These are phyloP conservation scores for Sanguinoderma infundibulare DNA, from an alignment of 1,284 basidiomycete species.

Conservation along the genomic window DNA sequence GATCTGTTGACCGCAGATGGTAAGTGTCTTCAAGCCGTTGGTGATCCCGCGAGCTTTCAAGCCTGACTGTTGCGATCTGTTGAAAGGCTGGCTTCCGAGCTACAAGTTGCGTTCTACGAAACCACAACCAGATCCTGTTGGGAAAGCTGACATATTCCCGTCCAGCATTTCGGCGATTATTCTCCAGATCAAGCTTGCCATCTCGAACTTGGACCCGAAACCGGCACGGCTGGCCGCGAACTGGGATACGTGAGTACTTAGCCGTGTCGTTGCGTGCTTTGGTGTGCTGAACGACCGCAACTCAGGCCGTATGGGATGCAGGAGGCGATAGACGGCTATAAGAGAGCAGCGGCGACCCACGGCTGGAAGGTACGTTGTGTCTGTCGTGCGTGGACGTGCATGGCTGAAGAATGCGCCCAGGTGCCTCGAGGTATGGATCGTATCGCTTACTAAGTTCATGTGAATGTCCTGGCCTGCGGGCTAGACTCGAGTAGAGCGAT, in stretches of 20 bases:
- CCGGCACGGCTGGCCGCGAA: conserved; percentile 56
- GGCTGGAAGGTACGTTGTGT: conserved; percentile 53
- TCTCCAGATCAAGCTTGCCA: conserved; percentile 65
- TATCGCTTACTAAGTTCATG: conserved; percentile 3
- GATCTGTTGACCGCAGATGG: conserved; percentile 66
- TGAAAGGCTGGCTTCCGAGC: conserved; percentile 66
- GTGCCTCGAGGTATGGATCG: conserved; percentile 22
- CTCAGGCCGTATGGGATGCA: conserved; percentile 49
- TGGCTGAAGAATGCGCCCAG: background rate
- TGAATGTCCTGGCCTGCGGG: background rate
- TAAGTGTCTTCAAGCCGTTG: conserved; percentile 29
- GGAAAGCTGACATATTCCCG: conserved; percentile 6
- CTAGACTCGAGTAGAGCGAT: background rate
- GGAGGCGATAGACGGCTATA: conserved; percentile 61
- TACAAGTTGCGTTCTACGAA: conserved; percentile 48
- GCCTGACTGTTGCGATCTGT: background rate
- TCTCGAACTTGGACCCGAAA: conserved; percentile 60
- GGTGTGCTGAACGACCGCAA: conserved; percentile 6
- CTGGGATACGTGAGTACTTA: conserved; percentile 32
- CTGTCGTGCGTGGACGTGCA: background rate
- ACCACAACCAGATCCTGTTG: background rate
- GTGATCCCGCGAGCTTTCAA: background rate
- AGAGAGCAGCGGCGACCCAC: conserved; percentile 59
- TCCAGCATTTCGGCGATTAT: conserved; percentile 61
- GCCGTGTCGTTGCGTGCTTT: background rate